Evolutionary conservation across 176 grass and related monocot species (phyloP).

Genomic region (Musa troglodytarum): DNA sequence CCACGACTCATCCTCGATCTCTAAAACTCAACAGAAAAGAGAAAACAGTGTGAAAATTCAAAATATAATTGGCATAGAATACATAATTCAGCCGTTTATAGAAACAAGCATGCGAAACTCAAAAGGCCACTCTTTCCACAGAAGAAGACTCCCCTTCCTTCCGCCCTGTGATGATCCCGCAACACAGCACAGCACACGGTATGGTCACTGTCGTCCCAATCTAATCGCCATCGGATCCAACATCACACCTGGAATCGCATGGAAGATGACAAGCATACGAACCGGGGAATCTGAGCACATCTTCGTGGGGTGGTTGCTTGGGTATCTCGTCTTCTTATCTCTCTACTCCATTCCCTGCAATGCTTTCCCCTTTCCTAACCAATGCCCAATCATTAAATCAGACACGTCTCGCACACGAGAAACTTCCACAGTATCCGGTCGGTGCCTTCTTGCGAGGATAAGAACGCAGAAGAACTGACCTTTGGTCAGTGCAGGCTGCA

Average conservation of each 20-base stretch:
- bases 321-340: neutral
- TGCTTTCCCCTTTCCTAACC: neutral
- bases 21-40: no score
- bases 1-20: no score
- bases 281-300: neutral
- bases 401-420: neutral
- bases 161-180: neutral
- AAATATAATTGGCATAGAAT: no score
- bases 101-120: no score
- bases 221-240: neutral
- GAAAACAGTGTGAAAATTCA: no score
- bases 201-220: neutral
- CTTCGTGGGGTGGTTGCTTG: neutral
- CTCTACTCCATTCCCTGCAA: neutral
- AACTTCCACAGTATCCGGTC: no score
- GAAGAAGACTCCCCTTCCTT: neutral
- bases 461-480: no score
- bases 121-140: no score
- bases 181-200: neutral
- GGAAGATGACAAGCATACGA: neutral
- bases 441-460: no score
- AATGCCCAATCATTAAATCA: neutral
- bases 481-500: no score
- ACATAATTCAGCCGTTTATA: no score
- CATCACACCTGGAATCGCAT: neutral